Conservation (phyloP, 2,329 filamentous ascomycete genomes). For the Exophiala phaeomuriformis region DNA sequence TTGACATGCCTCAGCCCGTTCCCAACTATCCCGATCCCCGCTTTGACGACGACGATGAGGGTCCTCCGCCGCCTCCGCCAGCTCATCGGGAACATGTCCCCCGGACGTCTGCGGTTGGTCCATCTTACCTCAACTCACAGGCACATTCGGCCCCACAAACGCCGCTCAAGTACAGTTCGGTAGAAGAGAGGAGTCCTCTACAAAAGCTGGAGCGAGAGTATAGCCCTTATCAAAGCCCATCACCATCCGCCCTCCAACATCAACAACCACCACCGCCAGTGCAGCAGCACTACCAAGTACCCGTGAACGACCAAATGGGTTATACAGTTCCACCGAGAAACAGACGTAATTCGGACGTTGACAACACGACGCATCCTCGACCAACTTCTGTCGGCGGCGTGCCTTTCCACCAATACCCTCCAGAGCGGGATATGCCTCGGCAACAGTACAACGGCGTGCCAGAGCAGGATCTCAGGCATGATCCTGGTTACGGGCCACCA, state of each 20-base stretch:
- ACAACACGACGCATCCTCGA: constrained; percentile 3
- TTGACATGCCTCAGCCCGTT: constrained; percentile 22
- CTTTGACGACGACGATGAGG: constrained; percentile 25
- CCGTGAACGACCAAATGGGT: constrained; percentile 1
- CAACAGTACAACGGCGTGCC: constrained; percentile 1
- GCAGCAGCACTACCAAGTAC: constrained; percentile 1
- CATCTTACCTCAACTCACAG: constrained; percentile 14
- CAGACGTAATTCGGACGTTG: constrained; percentile 5
- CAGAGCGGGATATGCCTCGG: not conserved
- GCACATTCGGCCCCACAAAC: constrained; percentile 15
- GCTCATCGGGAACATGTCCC: constrained; percentile 26
- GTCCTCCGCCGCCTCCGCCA: constrained; percentile 32
- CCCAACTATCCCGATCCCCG: constrained; percentile 16
- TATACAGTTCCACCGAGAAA: constrained; percentile 2
- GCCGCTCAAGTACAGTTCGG: constrained; percentile 15
- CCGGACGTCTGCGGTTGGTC: not conserved
- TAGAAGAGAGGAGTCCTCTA: constrained; percentile 25
- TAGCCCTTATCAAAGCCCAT: constrained; percentile 20
- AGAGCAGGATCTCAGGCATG: constrained; percentile 12
- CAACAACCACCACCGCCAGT: constrained; percentile 2
- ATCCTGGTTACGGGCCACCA: constrained; percentile 10
- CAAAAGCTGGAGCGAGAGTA: constrained; percentile 25
- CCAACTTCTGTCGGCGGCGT: constrained; percentile 3
- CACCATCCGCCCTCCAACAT: constrained; percentile 10
- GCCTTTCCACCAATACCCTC: not conserved